These are phyloP conservation scores for Erodium texanum DNA, from an alignment of 441 rosid genomes.

Conservation along the genomic window DNA sequence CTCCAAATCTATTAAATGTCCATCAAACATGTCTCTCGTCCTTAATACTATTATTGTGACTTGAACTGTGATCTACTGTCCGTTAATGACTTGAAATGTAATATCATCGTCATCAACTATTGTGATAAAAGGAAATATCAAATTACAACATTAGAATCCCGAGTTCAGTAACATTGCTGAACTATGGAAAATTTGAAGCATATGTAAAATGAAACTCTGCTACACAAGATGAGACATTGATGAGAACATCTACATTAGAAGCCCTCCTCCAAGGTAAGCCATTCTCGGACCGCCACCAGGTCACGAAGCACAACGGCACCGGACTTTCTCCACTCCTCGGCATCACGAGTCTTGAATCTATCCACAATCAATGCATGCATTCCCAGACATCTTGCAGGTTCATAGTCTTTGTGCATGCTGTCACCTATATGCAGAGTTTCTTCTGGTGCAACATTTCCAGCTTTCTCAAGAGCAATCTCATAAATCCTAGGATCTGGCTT, in stretches of 20 bases:
- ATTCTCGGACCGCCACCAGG: constrained; percentile 51
- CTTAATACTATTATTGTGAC: no score
- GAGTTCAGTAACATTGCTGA: neutral
- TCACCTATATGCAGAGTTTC: constrained; percentile 80
- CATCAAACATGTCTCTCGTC: no score
- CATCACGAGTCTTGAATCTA: constrained; percentile 72
- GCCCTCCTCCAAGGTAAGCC: constrained; percentile 37
- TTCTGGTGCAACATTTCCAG: constrained; percentile 63
- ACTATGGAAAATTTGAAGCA: neutral
- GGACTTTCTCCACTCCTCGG: constrained; percentile 65
- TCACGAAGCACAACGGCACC: constrained; percentile 81
- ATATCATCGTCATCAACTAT: no score
- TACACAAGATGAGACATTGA: neutral
- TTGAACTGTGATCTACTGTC: no score
- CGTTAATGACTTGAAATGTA: no score
- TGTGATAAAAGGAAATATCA: no score
- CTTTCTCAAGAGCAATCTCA: constrained; percentile 62
- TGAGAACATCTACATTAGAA: neutral
- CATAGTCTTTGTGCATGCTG: constrained; percentile 82
- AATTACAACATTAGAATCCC: no score
- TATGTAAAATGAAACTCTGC: neutral
- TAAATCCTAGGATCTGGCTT: constrained; percentile 80
- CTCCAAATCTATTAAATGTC: no score
- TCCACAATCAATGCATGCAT: constrained; percentile 87
- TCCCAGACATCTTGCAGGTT: constrained; percentile 72